Conservation (phyloP, 2,329 filamentous ascomycete genomes). For the Paecilomyces fulvus region DNA sequence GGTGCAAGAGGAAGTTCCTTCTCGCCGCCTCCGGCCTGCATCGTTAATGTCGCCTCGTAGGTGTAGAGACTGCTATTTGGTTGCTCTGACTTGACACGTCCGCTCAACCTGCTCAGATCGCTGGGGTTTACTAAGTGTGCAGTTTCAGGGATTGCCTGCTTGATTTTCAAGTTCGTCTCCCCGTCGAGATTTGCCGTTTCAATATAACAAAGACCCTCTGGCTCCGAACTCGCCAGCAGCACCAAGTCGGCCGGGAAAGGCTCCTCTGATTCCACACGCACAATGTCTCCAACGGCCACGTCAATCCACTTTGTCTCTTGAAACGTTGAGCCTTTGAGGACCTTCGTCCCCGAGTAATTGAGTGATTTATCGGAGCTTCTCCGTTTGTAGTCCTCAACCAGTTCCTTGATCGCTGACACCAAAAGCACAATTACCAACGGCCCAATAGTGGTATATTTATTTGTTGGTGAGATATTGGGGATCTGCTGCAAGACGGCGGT, state of each 20-base stretch:
- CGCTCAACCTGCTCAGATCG: constrained; percentile 77
- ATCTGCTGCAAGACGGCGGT: constrained; percentile 93
- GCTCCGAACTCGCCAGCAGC: constrained; percentile 86
- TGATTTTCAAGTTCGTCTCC: constrained; percentile 98
- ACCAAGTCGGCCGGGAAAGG: constrained; percentile 92
- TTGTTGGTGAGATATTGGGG: constrained; percentile 87
- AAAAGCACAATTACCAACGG: constrained; percentile 82
- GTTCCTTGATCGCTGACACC: constrained; percentile 92
- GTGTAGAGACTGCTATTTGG: constrained; percentile 98
- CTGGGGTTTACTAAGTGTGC: constrained; percentile 74
- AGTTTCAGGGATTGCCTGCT: constrained; percentile 92
- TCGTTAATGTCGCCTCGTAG: constrained; percentile 90
- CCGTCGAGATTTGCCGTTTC: constrained; percentile 97
- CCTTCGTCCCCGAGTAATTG: constrained; percentile 77
- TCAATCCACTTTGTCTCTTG: constrained; percentile 89
- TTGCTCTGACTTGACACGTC: constrained; percentile 85
- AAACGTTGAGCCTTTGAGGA: constrained; percentile 76
- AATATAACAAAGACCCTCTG: constrained; percentile 95
- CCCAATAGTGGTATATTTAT: constrained; percentile 90
- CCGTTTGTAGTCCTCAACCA: constrained; percentile 86
- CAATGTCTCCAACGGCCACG: constrained; percentile 82
- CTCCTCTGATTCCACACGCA: constrained; percentile 88
- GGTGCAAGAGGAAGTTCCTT: constrained; percentile 85
- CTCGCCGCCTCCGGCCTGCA: constrained; percentile 82
- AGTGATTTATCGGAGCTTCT: constrained; percentile 78